Base-by-base conservation (phyloP, 176 grass and related monocot species). In the Oryza longistaminata region DNA sequence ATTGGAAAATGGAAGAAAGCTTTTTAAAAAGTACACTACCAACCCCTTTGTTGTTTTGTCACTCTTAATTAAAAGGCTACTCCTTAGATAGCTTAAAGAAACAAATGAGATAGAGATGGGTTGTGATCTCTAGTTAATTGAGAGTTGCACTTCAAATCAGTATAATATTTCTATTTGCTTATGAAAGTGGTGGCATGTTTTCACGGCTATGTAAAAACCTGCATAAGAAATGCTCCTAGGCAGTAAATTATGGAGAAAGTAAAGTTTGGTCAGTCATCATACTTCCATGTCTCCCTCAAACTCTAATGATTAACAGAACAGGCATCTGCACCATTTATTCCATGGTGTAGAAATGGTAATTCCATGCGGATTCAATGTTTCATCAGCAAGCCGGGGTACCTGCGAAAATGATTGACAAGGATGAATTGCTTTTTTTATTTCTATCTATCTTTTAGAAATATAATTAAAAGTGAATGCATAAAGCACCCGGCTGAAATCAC, bases 11-110 rank as follows among this genome's bases (percentile, higher is more conserved):
- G 73, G 29, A 87, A 82, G 49, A 29, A 50, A 82, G 44, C 66
- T 27, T 83, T 81, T 77, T 77, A 78, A 26, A 78, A 79, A 74
- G 26, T 50, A 65, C 35, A 62, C 79, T 83, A 87, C 89, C 85
- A 80, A 87, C 81, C 64, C 27, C 58, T 75, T 70, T 68, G 69
- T 91, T 84, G 39, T 80, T 84, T 80, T 74, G 9, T 71, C 70
- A 73, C 48, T 58, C 65, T 52, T 29, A 66, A 62, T n/a, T 39
- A 42, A 75, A 84, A 76, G 85, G 69, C 40, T 87, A 25, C 22
- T 53, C 34, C 58, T 60, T 67, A 27, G 19, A 72, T 53, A 55
- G 31, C 76, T 91, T 91, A 71, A 91, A 83, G 68, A 70, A 76
- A 80, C 7, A 42, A 1, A 58, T 80, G 85, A 84, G 26, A 34